phyloP scores from a whole-genome alignment of 257 asterid genomes.

The Fraxinus quadrangulata region DNA sequence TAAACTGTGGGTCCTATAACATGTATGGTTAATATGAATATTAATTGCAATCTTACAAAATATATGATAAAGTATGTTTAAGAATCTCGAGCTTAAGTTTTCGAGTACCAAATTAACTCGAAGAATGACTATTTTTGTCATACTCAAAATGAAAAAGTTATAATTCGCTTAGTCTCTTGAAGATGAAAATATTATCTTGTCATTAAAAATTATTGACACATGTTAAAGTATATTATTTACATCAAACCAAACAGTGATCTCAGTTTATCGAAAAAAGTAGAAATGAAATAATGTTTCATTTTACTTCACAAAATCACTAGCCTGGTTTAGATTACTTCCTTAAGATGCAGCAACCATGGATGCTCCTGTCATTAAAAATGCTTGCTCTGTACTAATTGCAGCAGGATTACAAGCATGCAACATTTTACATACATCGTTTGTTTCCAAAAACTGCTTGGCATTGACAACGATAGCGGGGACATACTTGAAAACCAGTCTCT shows the following conservation, averaged over 20 bases:
- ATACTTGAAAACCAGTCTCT: slow-evolving; percentile 83
- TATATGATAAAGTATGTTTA: no score
- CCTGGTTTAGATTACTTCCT: slow-evolving; percentile 12
- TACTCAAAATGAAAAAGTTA: no score
- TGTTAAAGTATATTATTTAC: slow-evolving; percentile 24
- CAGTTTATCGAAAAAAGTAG: slow-evolving; percentile 20
- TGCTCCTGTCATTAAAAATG: slow-evolving; percentile 19
- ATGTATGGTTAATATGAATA: no score
- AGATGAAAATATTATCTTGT: background rate
- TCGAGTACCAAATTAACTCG: no score
- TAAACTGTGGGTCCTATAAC: no score
- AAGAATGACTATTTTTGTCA: no score
- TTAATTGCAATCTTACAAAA: no score
- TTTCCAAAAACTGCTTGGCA: slow-evolving; percentile 77
- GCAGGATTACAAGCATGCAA: slow-evolving; percentile 64
- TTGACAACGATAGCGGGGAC: slow-evolving; percentile 70
- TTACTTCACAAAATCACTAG: slow-evolving; percentile 18
- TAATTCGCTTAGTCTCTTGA: no score
- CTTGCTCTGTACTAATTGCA: slow-evolving; percentile 23
- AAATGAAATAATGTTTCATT: slow-evolving; percentile 12
- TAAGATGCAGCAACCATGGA: slow-evolving; percentile 59
- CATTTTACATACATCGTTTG: slow-evolving; percentile 57
- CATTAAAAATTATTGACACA: background rate
- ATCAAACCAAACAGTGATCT: slow-evolving; percentile 23
- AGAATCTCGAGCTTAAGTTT: no score